These are phyloP conservation scores for Begonia masoniana DNA, from an alignment of 306 rosid species.

Conservation along the genomic window DNA sequence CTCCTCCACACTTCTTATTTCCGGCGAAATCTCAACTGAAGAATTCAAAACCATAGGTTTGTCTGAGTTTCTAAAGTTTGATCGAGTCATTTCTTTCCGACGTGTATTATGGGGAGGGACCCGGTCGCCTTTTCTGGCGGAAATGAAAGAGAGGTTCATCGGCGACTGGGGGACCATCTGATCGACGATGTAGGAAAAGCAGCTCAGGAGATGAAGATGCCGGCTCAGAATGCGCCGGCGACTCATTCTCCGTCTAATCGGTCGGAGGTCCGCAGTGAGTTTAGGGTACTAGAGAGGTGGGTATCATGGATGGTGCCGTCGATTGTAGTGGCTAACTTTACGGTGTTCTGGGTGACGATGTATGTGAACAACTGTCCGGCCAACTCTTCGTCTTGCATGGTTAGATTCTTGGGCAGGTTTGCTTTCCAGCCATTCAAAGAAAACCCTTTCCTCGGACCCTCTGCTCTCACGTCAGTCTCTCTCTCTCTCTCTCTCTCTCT, in stretches of 20 bases:
- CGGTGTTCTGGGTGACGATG: constrained; percentile 8
- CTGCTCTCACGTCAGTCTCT: constrained; percentile 11
- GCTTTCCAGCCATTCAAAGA: constrained; percentile 15
- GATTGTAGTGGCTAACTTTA: constrained; percentile 8
- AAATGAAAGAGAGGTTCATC: constrained; percentile 8
- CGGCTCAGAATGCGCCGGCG: not conserved
- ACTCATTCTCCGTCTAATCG: not conserved
- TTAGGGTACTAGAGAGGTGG: constrained; percentile 6
- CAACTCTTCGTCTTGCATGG: constrained; percentile 11
- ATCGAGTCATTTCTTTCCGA: constrained; percentile 1
- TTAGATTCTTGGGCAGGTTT: constrained; percentile 11
- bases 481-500: not conserved
- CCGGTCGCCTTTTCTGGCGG: not conserved
- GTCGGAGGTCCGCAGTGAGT: not conserved
- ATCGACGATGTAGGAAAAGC: not conserved
- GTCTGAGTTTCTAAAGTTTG: not conserved
- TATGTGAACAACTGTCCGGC: constrained; percentile 11
- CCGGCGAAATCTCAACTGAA: too few species aligned
- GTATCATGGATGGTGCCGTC: constrained; percentile 12
- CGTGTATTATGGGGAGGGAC: constrained; percentile 5
- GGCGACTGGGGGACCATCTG: not conserved
- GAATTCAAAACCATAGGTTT: constrained; percentile 2
- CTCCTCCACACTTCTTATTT: not conserved
- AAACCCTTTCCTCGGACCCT: constrained; percentile 12
- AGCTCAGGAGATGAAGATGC: not conserved